Percentiles rank a stretch among this genome's conserved stretches.
Evolutionary conservation across 225 moss, liverwort and hornwort species (phyloP).

Genomic region (Polytrichum formosum): DNA sequence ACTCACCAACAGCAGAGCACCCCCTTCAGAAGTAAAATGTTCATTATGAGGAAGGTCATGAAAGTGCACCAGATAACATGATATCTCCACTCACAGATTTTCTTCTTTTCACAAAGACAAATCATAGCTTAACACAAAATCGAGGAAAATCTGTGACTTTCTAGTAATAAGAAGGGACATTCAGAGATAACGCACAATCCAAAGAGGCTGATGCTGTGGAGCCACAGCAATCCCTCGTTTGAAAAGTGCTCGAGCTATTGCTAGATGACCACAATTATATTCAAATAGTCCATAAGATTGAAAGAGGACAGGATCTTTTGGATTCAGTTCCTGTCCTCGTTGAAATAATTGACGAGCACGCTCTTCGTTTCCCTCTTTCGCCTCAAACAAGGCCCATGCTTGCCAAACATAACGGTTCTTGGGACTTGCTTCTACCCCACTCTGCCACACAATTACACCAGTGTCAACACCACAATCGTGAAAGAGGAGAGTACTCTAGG

Average conservation of each 20-base stretch:
- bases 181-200: constrained; percentile 67
- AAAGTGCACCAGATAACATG: too few relatives aligned
- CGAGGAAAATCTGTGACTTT: not conserved
- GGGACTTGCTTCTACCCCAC: constrained; percentile 89
- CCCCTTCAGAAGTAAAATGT: too few relatives aligned
- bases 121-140: not conserved
- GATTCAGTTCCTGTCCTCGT: constrained; percentile 83
- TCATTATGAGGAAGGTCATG: too few relatives aligned
- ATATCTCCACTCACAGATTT: too few relatives aligned
- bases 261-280: constrained; percentile 71
- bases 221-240: constrained; percentile 68
- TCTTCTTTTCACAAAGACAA: too few relatives aligned
- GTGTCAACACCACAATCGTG: too few relatives aligned
- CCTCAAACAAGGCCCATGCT: constrained; percentile 94
- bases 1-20: too few relatives aligned
- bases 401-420: constrained; percentile 99
- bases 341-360: constrained; percentile 90
- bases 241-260: constrained; percentile 65
- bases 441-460: constrained; percentile 38
- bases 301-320: constrained; percentile 73
- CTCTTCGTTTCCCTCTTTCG: constrained; percentile 80
- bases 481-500: too few relatives aligned
- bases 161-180: not conserved
- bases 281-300: constrained; percentile 95
- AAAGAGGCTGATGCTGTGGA: constrained; percentile 88